phyloP scores from a whole-genome alignment of 148 eudicot species.

The Polygonum maritimum region DNA sequence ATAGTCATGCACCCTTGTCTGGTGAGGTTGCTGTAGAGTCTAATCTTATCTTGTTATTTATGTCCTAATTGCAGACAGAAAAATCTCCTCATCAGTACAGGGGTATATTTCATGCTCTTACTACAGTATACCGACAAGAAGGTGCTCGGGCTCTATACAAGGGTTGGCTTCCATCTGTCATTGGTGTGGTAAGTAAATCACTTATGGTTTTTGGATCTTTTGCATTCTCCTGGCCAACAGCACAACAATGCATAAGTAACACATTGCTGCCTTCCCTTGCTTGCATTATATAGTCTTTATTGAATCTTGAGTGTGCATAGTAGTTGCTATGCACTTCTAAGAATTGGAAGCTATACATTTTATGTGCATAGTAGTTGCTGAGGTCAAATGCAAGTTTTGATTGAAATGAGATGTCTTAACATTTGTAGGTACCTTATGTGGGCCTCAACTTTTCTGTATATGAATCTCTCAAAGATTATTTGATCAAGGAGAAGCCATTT shows the following conservation, averaged over 20 bases:
- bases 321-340: not conserved
- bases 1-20: not conserved
- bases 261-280: not conserved
- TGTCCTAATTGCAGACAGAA: constrained; percentile 43
- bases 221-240: not conserved
- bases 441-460: constrained; percentile 93
- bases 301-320: not conserved
- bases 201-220: constrained; percentile 1
- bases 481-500: constrained; percentile 53
- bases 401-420: constrained; percentile 5
- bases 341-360: not conserved
- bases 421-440: constrained; percentile 68
- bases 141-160: constrained; percentile 78
- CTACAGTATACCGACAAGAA: constrained; percentile 64
- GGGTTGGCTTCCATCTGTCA: constrained; percentile 97
- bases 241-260: not conserved
- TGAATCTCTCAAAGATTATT: constrained; percentile 78
- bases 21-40: not conserved
- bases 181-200: constrained; percentile 71
- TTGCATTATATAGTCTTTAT: not conserved
- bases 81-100: constrained; percentile 72
- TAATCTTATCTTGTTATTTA: not conserved
- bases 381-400: not conserved
- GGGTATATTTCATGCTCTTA: constrained; percentile 79
- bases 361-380: not conserved